Conservation (phyloP, 306 rosid species). For the Begonia fuchsioides region DNA sequence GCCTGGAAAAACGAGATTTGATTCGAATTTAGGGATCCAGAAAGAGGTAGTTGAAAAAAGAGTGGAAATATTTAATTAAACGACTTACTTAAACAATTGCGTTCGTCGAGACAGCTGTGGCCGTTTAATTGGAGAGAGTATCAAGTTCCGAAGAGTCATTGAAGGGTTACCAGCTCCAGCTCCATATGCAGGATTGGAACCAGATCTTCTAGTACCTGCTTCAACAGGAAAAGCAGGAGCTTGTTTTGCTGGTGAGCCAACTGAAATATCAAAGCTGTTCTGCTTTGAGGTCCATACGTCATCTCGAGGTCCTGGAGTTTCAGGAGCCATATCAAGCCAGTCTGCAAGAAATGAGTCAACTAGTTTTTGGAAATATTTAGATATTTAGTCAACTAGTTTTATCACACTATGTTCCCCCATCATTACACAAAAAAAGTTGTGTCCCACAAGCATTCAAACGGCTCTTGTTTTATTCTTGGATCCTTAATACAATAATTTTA, state of each 20-base stretch:
- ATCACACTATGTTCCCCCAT: no score
- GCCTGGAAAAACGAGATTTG: slow-evolving; percentile 37
- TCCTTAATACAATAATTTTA: slow-evolving; percentile 20
- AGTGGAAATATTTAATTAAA: slow-evolving; percentile 4
- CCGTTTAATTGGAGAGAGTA: slow-evolving; percentile 89
- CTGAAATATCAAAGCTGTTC: slow-evolving; percentile 70
- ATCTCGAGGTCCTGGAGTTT: slow-evolving; percentile 98
- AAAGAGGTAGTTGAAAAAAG: background rate
- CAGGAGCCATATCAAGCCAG: slow-evolving; percentile 59
- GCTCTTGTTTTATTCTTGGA: background rate
- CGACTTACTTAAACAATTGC: slow-evolving; percentile 67
- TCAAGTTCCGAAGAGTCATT: slow-evolving; percentile 66
- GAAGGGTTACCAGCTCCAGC: slow-evolving; percentile 57
- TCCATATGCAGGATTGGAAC: slow-evolving; percentile 45
- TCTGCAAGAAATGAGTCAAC: slow-evolving; percentile 88
- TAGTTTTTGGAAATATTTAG: slow-evolving; percentile 56
- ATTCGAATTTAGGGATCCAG: background rate
- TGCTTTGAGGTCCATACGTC: slow-evolving; percentile 88
- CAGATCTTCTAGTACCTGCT: slow-evolving; percentile 58
- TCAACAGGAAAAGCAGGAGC: slow-evolving; percentile 32
- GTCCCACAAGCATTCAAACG: no score
- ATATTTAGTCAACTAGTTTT: slow-evolving; percentile 13
- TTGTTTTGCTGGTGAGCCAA: slow-evolving; percentile 73
- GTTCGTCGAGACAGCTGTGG: slow-evolving; percentile 89
- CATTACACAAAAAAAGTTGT: no score